Conservation (phyloP, 805 yeast species). For the Metschnikowia orientalis region DNA sequence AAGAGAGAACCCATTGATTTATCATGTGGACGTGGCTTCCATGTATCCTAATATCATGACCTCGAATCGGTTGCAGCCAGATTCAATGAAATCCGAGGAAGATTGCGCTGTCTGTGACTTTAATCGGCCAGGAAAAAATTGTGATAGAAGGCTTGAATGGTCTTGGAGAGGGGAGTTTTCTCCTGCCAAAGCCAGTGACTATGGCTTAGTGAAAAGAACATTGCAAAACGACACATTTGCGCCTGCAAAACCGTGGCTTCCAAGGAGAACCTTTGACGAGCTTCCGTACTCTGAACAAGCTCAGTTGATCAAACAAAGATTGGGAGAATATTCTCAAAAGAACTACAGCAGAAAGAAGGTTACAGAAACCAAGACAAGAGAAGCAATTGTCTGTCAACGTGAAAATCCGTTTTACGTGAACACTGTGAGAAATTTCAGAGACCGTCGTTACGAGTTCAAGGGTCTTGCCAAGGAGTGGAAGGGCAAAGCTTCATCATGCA, state of each 20-base stretch:
- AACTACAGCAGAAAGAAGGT: conserved; percentile 78
- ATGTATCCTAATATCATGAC: conserved; percentile 99
- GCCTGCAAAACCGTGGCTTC: conserved; percentile 50
- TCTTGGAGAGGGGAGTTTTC: conserved; percentile 96
- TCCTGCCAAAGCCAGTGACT: conserved; percentile 89
- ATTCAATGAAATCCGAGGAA: conserved; percentile 90
- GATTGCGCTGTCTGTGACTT: conserved; percentile 98
- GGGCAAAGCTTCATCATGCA: conserved; percentile 59
- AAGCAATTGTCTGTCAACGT: conserved; percentile 92
- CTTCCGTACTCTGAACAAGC: conserved; percentile 77
- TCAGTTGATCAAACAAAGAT: conserved; percentile 62
- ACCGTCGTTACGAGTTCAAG: conserved; percentile 92
- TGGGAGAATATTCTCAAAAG: conserved; percentile 80
- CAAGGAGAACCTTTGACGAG: conserved; percentile 67
- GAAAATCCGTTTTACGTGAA: conserved; percentile 96
- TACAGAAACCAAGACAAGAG: conserved; percentile 81
- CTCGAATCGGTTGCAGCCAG: conserved; percentile 94
- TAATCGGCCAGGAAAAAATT: conserved; percentile 88
- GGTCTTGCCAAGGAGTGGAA: conserved; percentile 94
- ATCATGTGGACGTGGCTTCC: conserved; percentile 98
- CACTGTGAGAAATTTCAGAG: conserved; percentile 92
- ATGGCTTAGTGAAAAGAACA: conserved; percentile 82
- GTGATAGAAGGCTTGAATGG: conserved; percentile 93
- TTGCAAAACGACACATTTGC: conserved; percentile 76
- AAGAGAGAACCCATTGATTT: conserved; percentile 77